Base-by-base conservation (phyloP, 1,284 basidiomycete species). In the Ceratobasidium theobromae region DNA sequence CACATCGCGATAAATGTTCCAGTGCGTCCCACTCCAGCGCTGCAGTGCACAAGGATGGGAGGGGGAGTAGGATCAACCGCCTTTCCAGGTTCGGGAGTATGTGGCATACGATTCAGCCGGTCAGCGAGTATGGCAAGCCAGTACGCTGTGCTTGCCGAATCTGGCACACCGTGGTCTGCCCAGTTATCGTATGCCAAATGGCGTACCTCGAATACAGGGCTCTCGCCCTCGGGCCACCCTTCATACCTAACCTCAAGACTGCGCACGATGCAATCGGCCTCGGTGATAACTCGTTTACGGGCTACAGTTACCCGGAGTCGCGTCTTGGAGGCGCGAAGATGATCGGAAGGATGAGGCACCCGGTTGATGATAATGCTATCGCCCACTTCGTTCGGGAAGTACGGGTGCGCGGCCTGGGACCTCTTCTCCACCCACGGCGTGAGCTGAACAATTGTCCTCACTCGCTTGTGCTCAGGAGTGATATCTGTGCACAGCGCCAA, bases 91-190 rank as follows among this genome's bases (percentile, higher is more conserved):
- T 49, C 72, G 68, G 43, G 53, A 43, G 28, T 41, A 2, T 25
- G 58, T 23, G 53, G 55, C 46, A 35, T 71, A 18, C 53, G 25
- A 40, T 70, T 68, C 12, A 73, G 51, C 12, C 74, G 70, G n/a
- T 68, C 55, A 1, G 70, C 66, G 4, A 67, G 45, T 21, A 51
- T 21, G n/a, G 65, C 69, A 21, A 70, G 55, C 46, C 41, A 40
- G 38, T 55, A 62, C 53, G 66, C 46, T 41, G 41, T 48, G n/a
- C 74, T 72, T 23, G 80, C 76, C 30, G 76, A 68, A 69, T 80
- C 75, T 23, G 91, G 89, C 3, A 90, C 82, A 45, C 90, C 89
- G 70, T 90, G 87, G 75, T 95, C 92, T 16, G 91, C 90, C 92
- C 92, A 95, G 1, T 85, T 82, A 12, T 80, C 77, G 71, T 88